These are phyloP conservation scores for Saccharomycopsis fermentans DNA, from an alignment of 805 yeast species.

Conservation along the genomic window DNA sequence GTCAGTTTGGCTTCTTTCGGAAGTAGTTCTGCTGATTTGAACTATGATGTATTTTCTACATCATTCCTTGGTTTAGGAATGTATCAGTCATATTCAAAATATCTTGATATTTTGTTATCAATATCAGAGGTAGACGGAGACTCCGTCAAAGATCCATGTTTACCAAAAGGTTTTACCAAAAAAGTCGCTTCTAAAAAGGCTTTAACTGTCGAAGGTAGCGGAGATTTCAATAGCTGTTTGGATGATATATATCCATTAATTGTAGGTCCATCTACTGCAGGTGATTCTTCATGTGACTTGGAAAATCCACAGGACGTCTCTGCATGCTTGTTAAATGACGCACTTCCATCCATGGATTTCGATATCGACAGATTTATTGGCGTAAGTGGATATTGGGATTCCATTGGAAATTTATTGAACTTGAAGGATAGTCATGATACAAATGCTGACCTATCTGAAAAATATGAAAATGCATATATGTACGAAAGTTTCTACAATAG, in stretches of 20 bases:
- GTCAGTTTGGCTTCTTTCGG: constrained; percentile 33
- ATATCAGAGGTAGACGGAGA: constrained; percentile 12
- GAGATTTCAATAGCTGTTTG: constrained; percentile 41
- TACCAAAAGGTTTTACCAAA: constrained; percentile 35
- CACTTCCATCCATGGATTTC: constrained; percentile 48
- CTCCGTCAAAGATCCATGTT: constrained; percentile 42
- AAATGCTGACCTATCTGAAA: constrained; percentile 11
- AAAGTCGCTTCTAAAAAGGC: constrained; percentile 12
- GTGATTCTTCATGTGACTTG: constrained; percentile 8
- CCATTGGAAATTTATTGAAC: constrained; percentile 37
- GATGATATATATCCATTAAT: constrained; percentile 36
- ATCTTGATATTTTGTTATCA: constrained; percentile 28
- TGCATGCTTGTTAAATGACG: constrained; percentile 42
- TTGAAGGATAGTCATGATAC: constrained; percentile 21
- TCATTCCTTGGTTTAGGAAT: constrained; percentile 55
- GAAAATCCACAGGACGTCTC: constrained; percentile 25
- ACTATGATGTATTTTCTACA: constrained; percentile 39
- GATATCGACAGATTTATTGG: constrained; percentile 49
- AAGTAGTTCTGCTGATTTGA: constrained; percentile 20
- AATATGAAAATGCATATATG: constrained; percentile 33
- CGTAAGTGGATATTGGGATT: constrained; percentile 61
- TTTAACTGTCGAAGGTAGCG: constrained; percentile 36
- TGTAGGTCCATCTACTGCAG: constrained; percentile 17
- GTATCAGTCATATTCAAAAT: constrained; percentile 42
- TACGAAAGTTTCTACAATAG: constrained; percentile 32